Evolutionary conservation across 2,329 filamentous ascomycete species (phyloP), one percentile per base, ranked within the genome.

Genomic region (Aspergillus persii): DNA sequence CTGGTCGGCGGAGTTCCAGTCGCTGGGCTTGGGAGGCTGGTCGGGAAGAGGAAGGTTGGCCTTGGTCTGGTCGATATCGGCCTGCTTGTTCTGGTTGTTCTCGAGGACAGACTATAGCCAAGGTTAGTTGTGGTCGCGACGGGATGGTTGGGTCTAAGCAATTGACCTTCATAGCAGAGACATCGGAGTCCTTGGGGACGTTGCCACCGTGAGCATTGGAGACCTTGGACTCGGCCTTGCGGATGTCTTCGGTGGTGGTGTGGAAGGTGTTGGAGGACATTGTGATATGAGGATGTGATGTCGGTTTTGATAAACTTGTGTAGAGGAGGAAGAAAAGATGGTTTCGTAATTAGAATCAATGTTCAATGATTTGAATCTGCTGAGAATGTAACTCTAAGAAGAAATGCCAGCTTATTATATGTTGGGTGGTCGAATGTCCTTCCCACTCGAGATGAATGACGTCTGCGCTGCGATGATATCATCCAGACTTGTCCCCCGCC

Each of bases 21-120:
- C 90, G 4, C 89, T 89, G n/a, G 86, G 78, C n/a, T 77, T 79
- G 1, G 90, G 89, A 26, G 91, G 91, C 65, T 93, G 82, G 2
- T 94, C 90, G 18, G 91, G 91, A 53, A 93, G 85, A 54, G 90
- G 89, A 33, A 96, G 86, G 77, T 92, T 91, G 74, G 86, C 78
- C 77, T 88, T 83, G 69, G 82, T 82, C 74, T 89, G 77, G 54
- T 87, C 84, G 71, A 93, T 89, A 75, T 89, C 80, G 57, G 88
- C 80, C 64, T 80, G 73, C 76, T 90, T 91, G 77, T 78, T 61
- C 53, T 68, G 74, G 66, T 76, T 74, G 33, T 75, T 73, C 59
- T 76, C 74, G 68, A 77, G 64, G 31, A 76, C 63, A 44, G 72
- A 77, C 76, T 79, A 50, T 56, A 47, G 46, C 53, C 5, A 4